Conservation (phyloP, 805 yeast genomes). For the Kregervanrija fluxuum region DNA sequence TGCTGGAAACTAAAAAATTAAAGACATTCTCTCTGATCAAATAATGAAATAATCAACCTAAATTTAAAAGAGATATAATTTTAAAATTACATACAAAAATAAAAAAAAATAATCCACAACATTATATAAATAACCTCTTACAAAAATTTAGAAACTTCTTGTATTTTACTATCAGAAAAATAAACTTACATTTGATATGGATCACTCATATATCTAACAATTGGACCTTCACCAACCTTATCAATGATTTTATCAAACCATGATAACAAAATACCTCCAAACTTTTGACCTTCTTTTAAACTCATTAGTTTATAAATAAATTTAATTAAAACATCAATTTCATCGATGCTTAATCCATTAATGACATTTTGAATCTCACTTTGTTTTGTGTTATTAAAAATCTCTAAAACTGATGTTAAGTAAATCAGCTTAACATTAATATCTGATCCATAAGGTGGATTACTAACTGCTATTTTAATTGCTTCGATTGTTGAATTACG, state of each 20-base stretch:
- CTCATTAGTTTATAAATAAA: conserved; percentile 84
- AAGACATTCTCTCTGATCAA: too few relatives aligned
- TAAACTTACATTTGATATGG: conserved; percentile 19
- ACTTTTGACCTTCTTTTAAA: conserved; percentile 68
- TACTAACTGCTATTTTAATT: conserved; percentile 50
- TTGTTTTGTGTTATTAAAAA: conserved; percentile 59
- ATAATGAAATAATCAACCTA: not conserved
- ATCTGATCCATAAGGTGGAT: conserved; percentile 80
- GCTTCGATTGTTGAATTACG: conserved; percentile 71
- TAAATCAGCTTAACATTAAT: conserved; percentile 47
- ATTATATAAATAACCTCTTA: not conserved
- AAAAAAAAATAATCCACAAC: not conserved
- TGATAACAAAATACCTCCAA: conserved; percentile 75
- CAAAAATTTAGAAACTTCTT: not conserved
- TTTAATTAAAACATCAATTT: conserved; percentile 74
- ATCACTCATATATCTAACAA: conserved; percentile 80
- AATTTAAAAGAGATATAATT: not conserved
- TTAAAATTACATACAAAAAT: not conserved
- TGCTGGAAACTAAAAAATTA: too few relatives aligned
- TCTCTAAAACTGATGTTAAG: conserved; percentile 55
- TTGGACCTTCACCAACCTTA: conserved; percentile 79
- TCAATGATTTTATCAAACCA: conserved; percentile 93
- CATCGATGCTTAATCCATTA: conserved; percentile 48
- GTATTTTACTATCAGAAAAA: not conserved
- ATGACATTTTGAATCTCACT: conserved; percentile 62